phyloP scores from a whole-genome alignment of 257 asterid genomes.

The Scutellaria baicalensis region DNA sequence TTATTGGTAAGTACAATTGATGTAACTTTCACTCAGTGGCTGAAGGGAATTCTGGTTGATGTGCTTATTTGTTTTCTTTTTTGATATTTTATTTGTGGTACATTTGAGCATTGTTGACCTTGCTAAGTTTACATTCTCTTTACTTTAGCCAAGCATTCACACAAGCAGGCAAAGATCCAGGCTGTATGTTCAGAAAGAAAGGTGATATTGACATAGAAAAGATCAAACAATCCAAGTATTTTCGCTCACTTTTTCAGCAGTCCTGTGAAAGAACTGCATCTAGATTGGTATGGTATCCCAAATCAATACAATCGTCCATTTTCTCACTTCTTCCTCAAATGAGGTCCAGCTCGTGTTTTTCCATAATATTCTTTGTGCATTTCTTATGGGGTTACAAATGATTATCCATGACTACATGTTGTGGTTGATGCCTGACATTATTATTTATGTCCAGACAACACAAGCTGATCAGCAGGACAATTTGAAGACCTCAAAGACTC shows the following conservation, averaged over 20 bases:
- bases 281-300: conserved; percentile 39
- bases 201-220: conserved; percentile 51
- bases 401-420: neutral
- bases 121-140: conserved; percentile 12
- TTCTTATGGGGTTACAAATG: neutral
- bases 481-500: conserved; percentile 34
- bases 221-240: conserved; percentile 66
- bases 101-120: neutral
- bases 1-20: neutral
- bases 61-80: neutral
- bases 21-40: neutral
- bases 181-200: conserved; percentile 56
- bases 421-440: neutral
- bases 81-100: neutral
- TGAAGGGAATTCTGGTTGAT: neutral
- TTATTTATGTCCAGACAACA: conserved; percentile 40
- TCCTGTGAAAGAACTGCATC: conserved; percentile 25
- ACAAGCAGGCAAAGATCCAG: conserved; percentile 75
- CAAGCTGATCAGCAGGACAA: conserved; percentile 37
- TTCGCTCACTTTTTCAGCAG: conserved; percentile 44
- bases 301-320: neutral
- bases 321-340: conserved; percentile 1
- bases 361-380: neutral
- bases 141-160: conserved; percentile 75
- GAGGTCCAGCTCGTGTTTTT: neutral